Percentiles rank a stretch among this genome's conserved stretches.
phyloP scores from a whole-genome alignment of 1,284 basidiomycete species.

The Apiotrichum mycotoxinovorans region DNA sequence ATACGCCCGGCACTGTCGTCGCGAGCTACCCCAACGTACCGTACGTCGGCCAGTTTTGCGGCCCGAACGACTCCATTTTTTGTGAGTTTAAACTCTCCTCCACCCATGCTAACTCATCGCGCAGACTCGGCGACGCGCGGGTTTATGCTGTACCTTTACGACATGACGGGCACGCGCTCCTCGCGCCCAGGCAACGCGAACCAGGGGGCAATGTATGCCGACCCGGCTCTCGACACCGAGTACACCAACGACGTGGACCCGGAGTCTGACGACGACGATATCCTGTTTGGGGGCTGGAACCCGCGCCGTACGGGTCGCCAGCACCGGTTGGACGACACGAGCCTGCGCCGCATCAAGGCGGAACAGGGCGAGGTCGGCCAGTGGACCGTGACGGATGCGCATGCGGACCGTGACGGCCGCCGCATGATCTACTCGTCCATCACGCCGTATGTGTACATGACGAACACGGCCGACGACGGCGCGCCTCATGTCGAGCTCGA shows the following conservation, averaged over 20 bases:
- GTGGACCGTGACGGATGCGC: slow-evolving; percentile 95
- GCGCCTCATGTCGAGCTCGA: slow-evolving; percentile 67
- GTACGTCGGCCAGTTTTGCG: slow-evolving; percentile 88
- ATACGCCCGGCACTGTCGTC: slow-evolving; percentile 80
- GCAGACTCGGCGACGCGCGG: slow-evolving; percentile 58
- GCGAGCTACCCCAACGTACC: slow-evolving; percentile 75
- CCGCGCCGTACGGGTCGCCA: slow-evolving; percentile 3
- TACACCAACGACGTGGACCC: background rate
- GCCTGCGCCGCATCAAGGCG: slow-evolving; percentile 70
- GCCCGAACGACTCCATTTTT: slow-evolving; percentile 40
- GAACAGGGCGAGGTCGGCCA: slow-evolving; percentile 70
- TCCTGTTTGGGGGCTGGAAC: slow-evolving; percentile 11
- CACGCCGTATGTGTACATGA: slow-evolving; percentile 76
- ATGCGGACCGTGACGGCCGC: slow-evolving; percentile 85
- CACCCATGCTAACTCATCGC: background rate
- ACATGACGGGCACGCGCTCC: slow-evolving; percentile 53
- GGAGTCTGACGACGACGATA: slow-evolving; percentile 45
- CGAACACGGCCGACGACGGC: slow-evolving; percentile 70
- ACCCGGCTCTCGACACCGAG: slow-evolving; percentile 9
- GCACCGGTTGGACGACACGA: slow-evolving; percentile 53
- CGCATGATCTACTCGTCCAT: slow-evolving; percentile 92
- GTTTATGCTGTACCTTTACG: slow-evolving; percentile 82
- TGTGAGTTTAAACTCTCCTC: slow-evolving; percentile 25
- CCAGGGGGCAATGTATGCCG: background rate
- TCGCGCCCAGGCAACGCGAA: slow-evolving; percentile 4